Evolutionary conservation across 129 eudicot genomes (phyloP), one percentile per base, ranked within the genome.

Genomic region (Silybum marianum): DNA sequence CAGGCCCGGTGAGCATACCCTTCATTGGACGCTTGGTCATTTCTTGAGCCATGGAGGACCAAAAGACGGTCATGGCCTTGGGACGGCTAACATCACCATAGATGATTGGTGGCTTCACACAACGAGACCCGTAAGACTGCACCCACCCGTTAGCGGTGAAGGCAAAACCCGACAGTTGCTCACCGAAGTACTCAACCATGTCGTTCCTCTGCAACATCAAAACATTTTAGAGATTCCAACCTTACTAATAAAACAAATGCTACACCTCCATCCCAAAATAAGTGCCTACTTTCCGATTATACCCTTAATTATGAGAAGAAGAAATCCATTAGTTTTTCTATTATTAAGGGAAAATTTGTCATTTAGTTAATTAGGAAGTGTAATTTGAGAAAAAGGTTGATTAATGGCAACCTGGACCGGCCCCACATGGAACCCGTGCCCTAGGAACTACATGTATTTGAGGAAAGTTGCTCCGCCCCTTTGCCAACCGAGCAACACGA

Each of bases 31-130:
- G 66, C 66, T 58, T 58, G 66, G 66, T 91, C 97, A 91, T 87
- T 85, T 88, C 81, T 80, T 91, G 97, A 69, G 97, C 97, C 22
- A 63, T 82, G 6, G 91, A 40, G 26, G 97, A 91, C 97, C 97
- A 91, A 90, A 89, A 91, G 32, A 91, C 97, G 4, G 97, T 91
- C 97, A 91, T 91, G n/a, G 93, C 85, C 75, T 91, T 89, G 71
- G 97, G 97, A 78, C 97, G 97, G 78, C 97, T 91, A 83, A 91
- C 97, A 83, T 91, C 97, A 89, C 97, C 97, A 24, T 91, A 91
- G 83, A 91, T 91, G 88, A 91, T 86, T 80, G 97, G 97, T 68
- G 97, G 97, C 88, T 91, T 91, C 85, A 91, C 97, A 80, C 97
- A 91, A 13, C 97, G 93, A 86, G 97, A 91, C 11, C 97, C 97